These are phyloP conservation scores for Neurospora sp. DNA, from an alignment of 495 filamentous ascomycete species.

Conservation along the genomic window DNA sequence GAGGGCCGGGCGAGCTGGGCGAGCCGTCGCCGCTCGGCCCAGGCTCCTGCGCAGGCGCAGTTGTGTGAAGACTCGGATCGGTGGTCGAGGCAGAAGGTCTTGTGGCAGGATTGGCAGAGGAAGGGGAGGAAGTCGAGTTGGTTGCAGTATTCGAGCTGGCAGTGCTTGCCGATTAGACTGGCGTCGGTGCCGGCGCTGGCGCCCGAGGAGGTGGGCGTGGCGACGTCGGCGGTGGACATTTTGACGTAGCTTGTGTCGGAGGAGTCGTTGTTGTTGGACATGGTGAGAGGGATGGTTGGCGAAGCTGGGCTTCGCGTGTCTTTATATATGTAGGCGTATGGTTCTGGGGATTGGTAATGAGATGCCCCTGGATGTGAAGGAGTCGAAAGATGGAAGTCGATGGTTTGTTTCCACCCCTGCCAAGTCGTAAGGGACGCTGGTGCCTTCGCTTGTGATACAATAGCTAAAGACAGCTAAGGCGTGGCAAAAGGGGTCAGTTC, in stretches of 20 bases:
- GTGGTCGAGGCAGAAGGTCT: conserved; percentile 91
- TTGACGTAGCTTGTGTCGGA: conserved; percentile 39
- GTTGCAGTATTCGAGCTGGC: conserved; percentile 83
- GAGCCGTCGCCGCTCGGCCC: conserved; percentile 61
- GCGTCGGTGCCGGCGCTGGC: conserved; percentile 61
- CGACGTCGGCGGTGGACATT: conserved; percentile 44
- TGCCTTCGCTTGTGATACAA: not conserved
- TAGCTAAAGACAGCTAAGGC: not conserved
- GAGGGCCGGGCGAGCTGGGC: conserved; percentile 40
- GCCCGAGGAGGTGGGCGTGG: conserved; percentile 13
- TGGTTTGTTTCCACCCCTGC: not conserved
- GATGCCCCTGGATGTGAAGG: not conserved
- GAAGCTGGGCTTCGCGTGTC: not conserved
- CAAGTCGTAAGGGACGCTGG: not conserved
- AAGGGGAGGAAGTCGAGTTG: conserved; percentile 96
- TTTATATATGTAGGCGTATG: conserved; percentile 6
- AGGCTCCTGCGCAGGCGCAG: conserved; percentile 74
- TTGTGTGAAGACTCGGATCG: conserved; percentile 76
- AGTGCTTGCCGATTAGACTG: conserved; percentile 79
- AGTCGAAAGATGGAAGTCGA: not conserved
- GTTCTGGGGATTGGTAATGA: not conserved
- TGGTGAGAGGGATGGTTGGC: conserved; percentile 17
- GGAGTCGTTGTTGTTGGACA: conserved; percentile 25
- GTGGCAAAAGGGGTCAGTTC: not conserved
- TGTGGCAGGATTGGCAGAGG: conserved; percentile 75